These are phyloP conservation scores for Cadophora malorum DNA, from an alignment of 2,329 filamentous ascomycete species.

Conservation along the genomic window DNA sequence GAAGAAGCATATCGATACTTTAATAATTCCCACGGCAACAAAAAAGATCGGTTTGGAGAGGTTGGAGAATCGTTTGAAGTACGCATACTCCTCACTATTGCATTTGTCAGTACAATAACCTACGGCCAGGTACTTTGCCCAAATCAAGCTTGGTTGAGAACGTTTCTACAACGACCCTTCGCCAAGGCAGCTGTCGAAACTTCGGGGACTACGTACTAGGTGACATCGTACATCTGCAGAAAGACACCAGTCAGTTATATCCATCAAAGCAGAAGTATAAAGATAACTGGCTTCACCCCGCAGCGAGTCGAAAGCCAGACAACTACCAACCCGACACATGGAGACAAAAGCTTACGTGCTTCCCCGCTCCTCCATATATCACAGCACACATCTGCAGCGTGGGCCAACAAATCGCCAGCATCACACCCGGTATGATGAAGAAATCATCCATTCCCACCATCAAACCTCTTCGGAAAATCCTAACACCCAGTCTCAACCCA, in stretches of 20 bases:
- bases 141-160: too few species aligned
- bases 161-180: background rate
- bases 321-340: background rate
- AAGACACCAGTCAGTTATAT: background rate
- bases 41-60: conserved; percentile 97
- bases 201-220: background rate
- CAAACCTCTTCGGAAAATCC: conserved; percentile 40
- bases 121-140: too few species aligned
- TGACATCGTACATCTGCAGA: conserved; percentile 39
- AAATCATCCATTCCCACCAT: conserved; percentile 47
- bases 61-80: conserved; percentile 77
- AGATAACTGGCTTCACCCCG: background rate
- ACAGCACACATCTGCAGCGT: conserved; percentile 41
- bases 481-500: conserved; percentile 40
- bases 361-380: conserved; percentile 40
- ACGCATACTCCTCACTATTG: conserved; percentile 39
- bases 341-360: conserved; percentile 29
- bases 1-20: conserved; percentile 48
- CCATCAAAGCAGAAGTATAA: background rate
- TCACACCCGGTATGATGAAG: conserved; percentile 44
- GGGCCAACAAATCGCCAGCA: conserved; percentile 42
- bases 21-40: conserved; percentile 68
- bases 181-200: background rate
- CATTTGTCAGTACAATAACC: background rate
- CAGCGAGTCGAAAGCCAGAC: background rate